A percentile compares a stretch with the other conserved stretches of the same genome.
Conservation (phyloP, 139 green algal species). For the Chlamydomonas urium region DNA sequence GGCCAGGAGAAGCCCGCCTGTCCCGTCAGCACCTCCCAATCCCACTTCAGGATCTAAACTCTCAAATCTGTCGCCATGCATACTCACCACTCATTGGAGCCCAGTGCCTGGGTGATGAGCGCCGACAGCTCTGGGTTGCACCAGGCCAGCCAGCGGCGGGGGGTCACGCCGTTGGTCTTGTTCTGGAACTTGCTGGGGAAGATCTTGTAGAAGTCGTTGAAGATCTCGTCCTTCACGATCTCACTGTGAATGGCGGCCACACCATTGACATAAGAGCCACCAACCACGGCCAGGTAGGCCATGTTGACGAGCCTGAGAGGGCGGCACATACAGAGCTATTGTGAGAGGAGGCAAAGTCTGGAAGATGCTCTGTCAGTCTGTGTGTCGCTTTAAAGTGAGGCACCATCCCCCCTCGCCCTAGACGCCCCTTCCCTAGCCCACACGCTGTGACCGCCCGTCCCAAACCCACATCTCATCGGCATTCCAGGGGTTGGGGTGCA, state of each 20-base stretch:
- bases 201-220: conserved; percentile 72
- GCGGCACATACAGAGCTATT: too few relatives aligned
- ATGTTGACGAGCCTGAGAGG: conserved; percentile 94
- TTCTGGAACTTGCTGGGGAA: conserved; percentile 90
- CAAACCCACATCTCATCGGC: conserved; percentile 73
- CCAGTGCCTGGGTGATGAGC: conserved; percentile 87
- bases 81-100: conserved; percentile 70
- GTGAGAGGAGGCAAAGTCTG: too few relatives aligned
- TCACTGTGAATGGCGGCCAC: conserved; percentile 94
- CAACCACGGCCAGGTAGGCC: conserved; percentile 91
- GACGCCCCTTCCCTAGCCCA: too few relatives aligned
- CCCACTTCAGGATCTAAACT: neutral
- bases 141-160: conserved; percentile 93
- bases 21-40: conserved; percentile 1
- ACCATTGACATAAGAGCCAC: conserved; percentile 85
- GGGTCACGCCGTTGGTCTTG: conserved; percentile 98
- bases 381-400: too few relatives aligned
- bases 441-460: too few relatives aligned
- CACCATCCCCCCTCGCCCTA: too few relatives aligned
- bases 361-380: too few relatives aligned
- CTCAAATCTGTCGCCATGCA: neutral
- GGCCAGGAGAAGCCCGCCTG: too few relatives aligned
- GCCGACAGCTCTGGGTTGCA: conserved; percentile 87
- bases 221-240: conserved; percentile 85
- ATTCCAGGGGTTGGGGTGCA: conserved; percentile 82